Percentiles rank a stretch among this genome's conserved stretches.
These are phyloP conservation scores for Jackrogersella multiformis DNA, from an alignment of 495 filamentous ascomycete species.

Conservation along the genomic window DNA sequence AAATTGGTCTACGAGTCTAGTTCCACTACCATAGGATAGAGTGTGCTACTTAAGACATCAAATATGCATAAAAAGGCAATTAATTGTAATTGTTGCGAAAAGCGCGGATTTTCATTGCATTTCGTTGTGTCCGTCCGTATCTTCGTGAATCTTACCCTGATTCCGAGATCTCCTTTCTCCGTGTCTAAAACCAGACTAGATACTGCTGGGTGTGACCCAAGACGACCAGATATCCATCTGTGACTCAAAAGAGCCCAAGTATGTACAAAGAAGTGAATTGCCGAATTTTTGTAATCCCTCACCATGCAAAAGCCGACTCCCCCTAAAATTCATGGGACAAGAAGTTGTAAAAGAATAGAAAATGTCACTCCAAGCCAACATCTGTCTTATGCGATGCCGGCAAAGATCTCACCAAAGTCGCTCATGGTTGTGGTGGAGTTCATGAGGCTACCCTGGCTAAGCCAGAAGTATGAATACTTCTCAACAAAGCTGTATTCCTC, in stretches of 20 bases:
- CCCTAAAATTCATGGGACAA: constrained; percentile 18
- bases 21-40: no score
- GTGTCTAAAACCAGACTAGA: constrained; percentile 28
- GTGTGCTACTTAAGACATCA: no score
- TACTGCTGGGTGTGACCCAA: constrained; percentile 25
- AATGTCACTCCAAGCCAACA: not conserved
- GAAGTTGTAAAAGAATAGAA: constrained; percentile 25
- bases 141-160: constrained; percentile 38
- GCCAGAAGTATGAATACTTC: constrained; percentile 86
- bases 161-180: constrained; percentile 30
- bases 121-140: constrained; percentile 34
- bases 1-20: no score
- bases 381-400: constrained; percentile 44
- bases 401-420: constrained; percentile 56
- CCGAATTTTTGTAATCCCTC: constrained; percentile 29
- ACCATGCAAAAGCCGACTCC: constrained; percentile 23
- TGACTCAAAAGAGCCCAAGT: constrained; percentile 18
- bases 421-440: constrained; percentile 44
- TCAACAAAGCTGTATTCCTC: constrained; percentile 65
- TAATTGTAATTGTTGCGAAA: not conserved
- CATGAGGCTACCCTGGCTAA: constrained; percentile 59
- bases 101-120: constrained; percentile 11
- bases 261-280: constrained; percentile 40
- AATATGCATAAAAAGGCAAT: not conserved
- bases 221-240: constrained; percentile 33